A percentile compares a stretch with the other conserved stretches of the same genome.
Conservation (phyloP, 2,329 filamentous ascomycete genomes). For the Cladosporium oxysporum region DNA sequence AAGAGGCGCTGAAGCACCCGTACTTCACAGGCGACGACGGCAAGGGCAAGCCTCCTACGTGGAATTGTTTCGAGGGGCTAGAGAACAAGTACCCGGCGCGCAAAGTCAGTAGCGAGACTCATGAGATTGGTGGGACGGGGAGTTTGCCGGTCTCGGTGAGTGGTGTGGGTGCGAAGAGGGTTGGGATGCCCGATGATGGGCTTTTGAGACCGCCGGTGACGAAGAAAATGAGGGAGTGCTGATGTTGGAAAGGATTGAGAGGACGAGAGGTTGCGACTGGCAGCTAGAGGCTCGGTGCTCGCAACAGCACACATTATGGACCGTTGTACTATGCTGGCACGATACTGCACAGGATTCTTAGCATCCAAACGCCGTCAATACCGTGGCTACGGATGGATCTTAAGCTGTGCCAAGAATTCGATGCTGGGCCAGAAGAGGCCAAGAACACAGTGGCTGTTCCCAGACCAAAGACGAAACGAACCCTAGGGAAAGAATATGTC, state of each 20-base stretch:
- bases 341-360: neutral
- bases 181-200: constrained; percentile 78
- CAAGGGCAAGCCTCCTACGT: constrained; percentile 54
- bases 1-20: constrained; percentile 82
- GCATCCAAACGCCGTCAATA: neutral
- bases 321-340: no score
- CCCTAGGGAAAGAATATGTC: no score
- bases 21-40: constrained; percentile 65
- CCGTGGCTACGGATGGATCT: neutral
- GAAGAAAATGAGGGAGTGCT: constrained; percentile 56
- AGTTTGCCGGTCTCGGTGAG: constrained; percentile 47
- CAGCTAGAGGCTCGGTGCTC: neutral
- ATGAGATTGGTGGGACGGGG: constrained; percentile 87
- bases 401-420: no score
- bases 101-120: constrained; percentile 90
- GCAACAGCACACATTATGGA: neutral
- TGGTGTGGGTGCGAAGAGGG: constrained; percentile 74
- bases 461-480: no score
- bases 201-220: constrained; percentile 54
- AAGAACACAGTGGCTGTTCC: no score
- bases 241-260: constrained; percentile 14
- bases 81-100: constrained; percentile 87
- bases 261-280: neutral
- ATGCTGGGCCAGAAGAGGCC: no score
- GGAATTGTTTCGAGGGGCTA: constrained; percentile 88